Percentiles rank a stretch among this genome's conserved stretches.
Evolutionary conservation across 1,139 yeast species (phyloP).

Genomic region (Spathaspora sp.): DNA sequence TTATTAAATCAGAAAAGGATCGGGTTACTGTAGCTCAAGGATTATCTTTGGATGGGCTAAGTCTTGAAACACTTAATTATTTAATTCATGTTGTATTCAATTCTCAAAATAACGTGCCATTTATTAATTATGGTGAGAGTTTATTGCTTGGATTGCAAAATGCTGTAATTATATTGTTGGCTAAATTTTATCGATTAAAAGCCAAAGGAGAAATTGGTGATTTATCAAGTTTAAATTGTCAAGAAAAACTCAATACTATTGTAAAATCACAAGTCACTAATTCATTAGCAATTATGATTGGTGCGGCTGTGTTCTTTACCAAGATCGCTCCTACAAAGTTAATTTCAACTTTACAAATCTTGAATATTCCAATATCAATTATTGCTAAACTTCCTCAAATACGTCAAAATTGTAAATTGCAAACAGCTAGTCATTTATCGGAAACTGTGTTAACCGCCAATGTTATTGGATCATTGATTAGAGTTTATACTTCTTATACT

Average conservation of each 20-base stretch:
- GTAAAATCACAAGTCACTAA: conserved; percentile 19
- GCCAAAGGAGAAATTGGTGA: conserved; percentile 16
- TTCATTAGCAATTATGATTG: conserved; percentile 32
- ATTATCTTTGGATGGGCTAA: conserved; percentile 36
- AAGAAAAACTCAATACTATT: conserved; percentile 20
- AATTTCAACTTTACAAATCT: conserved; percentile 41
- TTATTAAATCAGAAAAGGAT: conserved; percentile 22
- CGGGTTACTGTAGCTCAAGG: conserved; percentile 39
- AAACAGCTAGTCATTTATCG: conserved; percentile 56
- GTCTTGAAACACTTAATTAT: conserved; percentile 39
- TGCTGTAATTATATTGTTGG: conserved; percentile 34
- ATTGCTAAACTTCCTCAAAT: conserved; percentile 60
- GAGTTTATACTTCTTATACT: conserved; percentile 57
- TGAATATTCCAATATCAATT: conserved; percentile 54
- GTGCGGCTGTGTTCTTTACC: conserved; percentile 27
- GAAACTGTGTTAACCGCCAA: conserved; percentile 55
- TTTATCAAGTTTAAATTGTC: conserved; percentile 15
- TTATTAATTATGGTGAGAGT: conserved; percentile 45
- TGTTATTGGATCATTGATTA: conserved; percentile 51
- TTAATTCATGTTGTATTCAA: conserved; percentile 45
- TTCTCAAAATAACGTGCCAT: conserved; percentile 33
- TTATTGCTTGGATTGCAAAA: conserved; percentile 43
- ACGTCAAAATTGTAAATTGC: conserved; percentile 41
- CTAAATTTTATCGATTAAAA: conserved; percentile 35
- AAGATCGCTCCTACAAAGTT: conserved; percentile 33